Evolutionary conservation across 257 asterid genomes (phyloP), one percentile per base, ranked within the genome.

Genomic region (Oldenlandia corymbosa): DNA sequence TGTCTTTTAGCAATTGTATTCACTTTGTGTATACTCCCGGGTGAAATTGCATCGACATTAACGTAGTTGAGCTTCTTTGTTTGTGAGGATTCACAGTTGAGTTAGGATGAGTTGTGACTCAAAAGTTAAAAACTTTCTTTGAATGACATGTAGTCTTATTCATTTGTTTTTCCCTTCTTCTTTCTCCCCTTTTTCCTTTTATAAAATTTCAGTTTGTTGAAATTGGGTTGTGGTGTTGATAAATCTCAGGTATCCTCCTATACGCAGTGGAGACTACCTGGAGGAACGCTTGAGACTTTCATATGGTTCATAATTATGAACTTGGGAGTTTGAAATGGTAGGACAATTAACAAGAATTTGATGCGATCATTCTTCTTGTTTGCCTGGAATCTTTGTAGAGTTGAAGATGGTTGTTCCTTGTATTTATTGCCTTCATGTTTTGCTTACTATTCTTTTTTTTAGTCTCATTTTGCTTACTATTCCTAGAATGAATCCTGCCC

Each of bases 251-350:
- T 83, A 52, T 67, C 77, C 81, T 26, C 84, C 90, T 58, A 80
- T 83, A 53, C 86, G 83, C 13, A 73, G 76, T 17, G 84, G 81
- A 56, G 86, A 83, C 58, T 78, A 83, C 65, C 68, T 83, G 62
- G 69, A 75, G 31, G 84, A 74, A 73, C 83, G 86, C 21, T 11
- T 83, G 8, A 74, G 70, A 46, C 68, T 73, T 37, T 71, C 86
- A 12, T 78, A 68, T 69, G 76, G 66, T 39, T 68, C 74, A 49
- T 50, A 62, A 18, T 26, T 2, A 16, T 17, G 14, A 17, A 31
- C 27, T 30, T 56, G 43, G 3, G 10, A 23, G 42, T 57, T 8
- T 46, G 39, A 49, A 21, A 8, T 34, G 4, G 39, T 4, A 34
- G 39, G 39, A 21, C 11, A 20, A 32, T 10, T 32, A 42, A 30